These are phyloP conservation scores for Globisporangium spinosum DNA, from an alignment of 352 stramenopile genomes.

Conservation along the genomic window DNA sequence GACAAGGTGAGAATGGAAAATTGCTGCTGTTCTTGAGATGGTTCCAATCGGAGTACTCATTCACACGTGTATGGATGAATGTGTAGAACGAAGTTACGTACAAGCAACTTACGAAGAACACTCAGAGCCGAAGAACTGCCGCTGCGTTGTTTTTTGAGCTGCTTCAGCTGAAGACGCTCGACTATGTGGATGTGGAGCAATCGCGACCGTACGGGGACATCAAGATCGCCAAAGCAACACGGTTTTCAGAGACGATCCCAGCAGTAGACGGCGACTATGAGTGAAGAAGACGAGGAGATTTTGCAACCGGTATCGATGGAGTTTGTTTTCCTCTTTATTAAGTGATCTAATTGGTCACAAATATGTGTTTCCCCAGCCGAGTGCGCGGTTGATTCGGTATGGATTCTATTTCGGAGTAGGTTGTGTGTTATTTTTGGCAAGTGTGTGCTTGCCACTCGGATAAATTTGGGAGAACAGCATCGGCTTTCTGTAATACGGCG, in stretches of 20 bases:
- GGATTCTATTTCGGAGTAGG: constrained; percentile 7
- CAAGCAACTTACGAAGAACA: constrained; percentile 82
- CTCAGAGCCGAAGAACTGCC: constrained; percentile 83
- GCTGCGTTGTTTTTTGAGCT: constrained; percentile 96
- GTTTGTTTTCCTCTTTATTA: neutral
- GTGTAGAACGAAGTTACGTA: constrained; percentile 70
- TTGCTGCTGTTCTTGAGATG: neutral
- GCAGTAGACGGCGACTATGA: constrained; percentile 55
- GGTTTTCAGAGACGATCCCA: constrained; percentile 76
- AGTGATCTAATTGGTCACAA: constrained; percentile 9
- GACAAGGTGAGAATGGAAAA: constrained; percentile 41
- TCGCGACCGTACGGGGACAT: constrained; percentile 93
- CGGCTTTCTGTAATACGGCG: constrained; percentile 6
- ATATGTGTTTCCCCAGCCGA: neutral
- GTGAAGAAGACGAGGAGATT: constrained; percentile 3
- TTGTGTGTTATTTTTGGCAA: constrained; percentile 1
- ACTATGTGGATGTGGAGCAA: constrained; percentile 96
- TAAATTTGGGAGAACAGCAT: neutral
- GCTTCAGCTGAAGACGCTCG: constrained; percentile 96
- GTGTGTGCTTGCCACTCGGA: neutral
- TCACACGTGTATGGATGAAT: neutral
- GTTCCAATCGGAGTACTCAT: neutral
- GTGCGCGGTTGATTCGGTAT: neutral
- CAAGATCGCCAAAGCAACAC: constrained; percentile 67
- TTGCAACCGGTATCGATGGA: constrained; percentile 5